These are phyloP conservation scores for Chlamydomonas asymmetrica DNA, from an alignment of 139 green algal species.

Conservation along the genomic window DNA sequence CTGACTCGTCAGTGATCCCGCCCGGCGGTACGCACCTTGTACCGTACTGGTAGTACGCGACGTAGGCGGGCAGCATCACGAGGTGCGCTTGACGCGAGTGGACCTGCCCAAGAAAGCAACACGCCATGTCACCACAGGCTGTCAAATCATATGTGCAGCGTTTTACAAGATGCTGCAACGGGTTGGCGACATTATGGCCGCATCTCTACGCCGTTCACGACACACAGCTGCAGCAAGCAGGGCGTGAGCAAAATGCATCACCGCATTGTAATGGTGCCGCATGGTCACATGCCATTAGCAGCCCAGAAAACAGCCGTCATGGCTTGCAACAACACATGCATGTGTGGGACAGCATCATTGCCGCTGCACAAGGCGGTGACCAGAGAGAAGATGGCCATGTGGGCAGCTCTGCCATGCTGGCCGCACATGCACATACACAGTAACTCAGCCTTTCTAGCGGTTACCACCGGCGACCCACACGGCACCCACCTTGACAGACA, in stretches of 20 bases:
- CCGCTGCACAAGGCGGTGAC: background rate
- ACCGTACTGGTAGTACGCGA: conserved; percentile 45
- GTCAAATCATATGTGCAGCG: too few species aligned
- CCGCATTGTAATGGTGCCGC: too few species aligned
- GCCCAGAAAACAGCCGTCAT: background rate
- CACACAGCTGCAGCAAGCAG: too few species aligned
- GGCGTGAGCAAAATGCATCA: too few species aligned
- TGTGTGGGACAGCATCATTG: background rate
- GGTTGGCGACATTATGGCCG: too few species aligned
- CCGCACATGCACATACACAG: background rate
- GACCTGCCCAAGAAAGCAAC: too few species aligned
- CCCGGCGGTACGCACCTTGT: too few species aligned
- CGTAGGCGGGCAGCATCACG: conserved; percentile 50
- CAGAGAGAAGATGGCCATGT: background rate
- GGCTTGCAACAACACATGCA: background rate
- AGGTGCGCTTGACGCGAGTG: conserved; percentile 24
- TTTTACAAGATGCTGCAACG: too few species aligned
- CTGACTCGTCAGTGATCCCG: too few species aligned
- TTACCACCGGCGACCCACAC: background rate
- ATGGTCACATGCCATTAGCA: too few species aligned
- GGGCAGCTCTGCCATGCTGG: background rate
- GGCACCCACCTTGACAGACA: conserved; percentile 17
- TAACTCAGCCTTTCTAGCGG: background rate
- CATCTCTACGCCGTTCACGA: too few species aligned
- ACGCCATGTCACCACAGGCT: too few species aligned